Percentiles rank a stretch among this genome's conserved stretches.
These are phyloP conservation scores for Panus rudis DNA, from an alignment of 768 basidiomycete genomes.

Conservation along the genomic window DNA sequence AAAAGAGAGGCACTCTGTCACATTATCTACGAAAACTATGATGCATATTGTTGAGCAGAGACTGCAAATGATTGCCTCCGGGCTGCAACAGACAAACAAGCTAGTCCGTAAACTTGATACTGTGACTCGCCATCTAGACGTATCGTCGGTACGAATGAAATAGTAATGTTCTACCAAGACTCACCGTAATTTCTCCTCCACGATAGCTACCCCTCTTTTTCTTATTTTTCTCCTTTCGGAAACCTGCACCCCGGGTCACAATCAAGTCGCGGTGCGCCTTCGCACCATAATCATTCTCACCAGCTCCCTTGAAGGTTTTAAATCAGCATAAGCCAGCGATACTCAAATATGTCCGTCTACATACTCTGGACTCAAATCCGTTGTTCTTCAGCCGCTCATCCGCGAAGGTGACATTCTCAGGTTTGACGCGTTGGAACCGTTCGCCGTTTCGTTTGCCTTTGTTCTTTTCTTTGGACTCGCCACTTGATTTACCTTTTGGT, in stretches of 20 bases:
- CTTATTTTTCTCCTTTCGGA: constrained; percentile 99
- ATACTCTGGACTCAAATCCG: constrained; percentile 73
- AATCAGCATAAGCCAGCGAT: not conserved
- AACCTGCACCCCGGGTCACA: constrained; percentile 89
- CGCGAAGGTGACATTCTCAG: constrained; percentile 44
- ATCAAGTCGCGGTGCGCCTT: constrained; percentile 82
- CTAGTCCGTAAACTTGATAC: constrained; percentile 75
- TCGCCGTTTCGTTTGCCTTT: not conserved
- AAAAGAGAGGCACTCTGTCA: too few species aligned
- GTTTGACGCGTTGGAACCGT: constrained; percentile 70
- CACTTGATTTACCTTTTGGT: not conserved
- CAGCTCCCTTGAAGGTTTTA: constrained; percentile 66
- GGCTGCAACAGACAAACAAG: too few species aligned
- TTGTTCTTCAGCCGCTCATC: constrained; percentile 59
- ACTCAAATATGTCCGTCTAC: constrained; percentile 14
- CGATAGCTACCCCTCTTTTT: constrained; percentile 94
- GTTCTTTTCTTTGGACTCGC: not conserved
- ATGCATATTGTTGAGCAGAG: too few species aligned
- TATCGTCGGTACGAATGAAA: constrained; percentile 3
- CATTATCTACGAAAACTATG: too few species aligned
- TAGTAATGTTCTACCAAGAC: too few species aligned
- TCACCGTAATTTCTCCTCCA: constrained; percentile 91
- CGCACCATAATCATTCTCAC: constrained; percentile 78
- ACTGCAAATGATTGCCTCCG: too few species aligned
- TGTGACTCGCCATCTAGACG: constrained; percentile 68